Evolutionary conservation across 176 grass and related monocot genomes (phyloP), one percentile per base, ranked within the genome.

Genomic region (Poa pratensis): DNA sequence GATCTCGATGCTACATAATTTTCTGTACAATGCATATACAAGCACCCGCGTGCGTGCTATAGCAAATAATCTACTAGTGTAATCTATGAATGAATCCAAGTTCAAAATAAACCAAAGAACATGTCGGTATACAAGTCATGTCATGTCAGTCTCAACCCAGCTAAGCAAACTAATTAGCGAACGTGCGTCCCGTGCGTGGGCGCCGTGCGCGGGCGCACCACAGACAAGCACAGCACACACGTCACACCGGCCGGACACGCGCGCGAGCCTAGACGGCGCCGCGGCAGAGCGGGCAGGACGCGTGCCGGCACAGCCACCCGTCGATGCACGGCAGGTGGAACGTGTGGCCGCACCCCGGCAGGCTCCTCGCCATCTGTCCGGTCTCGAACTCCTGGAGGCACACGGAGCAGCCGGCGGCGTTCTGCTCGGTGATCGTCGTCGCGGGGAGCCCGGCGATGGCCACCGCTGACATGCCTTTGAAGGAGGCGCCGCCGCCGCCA

Each of bases 361-460:
- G 24, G 6, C 91, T 78, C 32, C 94, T 22, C 15, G 91, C 94
- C 55, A 57, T 30, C 83, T 95, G 88, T 26, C 84, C 84, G 23
- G n/a, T 63, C 78, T 93, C 88, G 30, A 93, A 88, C 19, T 95
- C 94, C 94, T 94, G 90, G 49, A 95, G 93, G 87, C 95, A 98
- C 22, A 98, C 85, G 17, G 93, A 88, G 87, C 95, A 98, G 27
- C 89, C 64, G 50, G 43, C 85, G 7, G 85, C 77, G 7, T 90
- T 82, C 35, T 81, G 86, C 23, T 61, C 27, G 62, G 90, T 75
- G 80, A 93, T 72, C 34, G 40, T 69, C 15, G 17, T 43, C 40
- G 67, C 72, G 1, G 95, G 92, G 61, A 98, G 91, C 53, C 53
- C 90, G 22, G 88, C 89, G 52, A 97, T 84, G 18, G 85, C 90